Percentiles rank a stretch among this genome's conserved stretches.
Evolutionary conservation across 2,329 filamentous ascomycete species (phyloP).

Genomic region (Fusarium tricinctum): DNA sequence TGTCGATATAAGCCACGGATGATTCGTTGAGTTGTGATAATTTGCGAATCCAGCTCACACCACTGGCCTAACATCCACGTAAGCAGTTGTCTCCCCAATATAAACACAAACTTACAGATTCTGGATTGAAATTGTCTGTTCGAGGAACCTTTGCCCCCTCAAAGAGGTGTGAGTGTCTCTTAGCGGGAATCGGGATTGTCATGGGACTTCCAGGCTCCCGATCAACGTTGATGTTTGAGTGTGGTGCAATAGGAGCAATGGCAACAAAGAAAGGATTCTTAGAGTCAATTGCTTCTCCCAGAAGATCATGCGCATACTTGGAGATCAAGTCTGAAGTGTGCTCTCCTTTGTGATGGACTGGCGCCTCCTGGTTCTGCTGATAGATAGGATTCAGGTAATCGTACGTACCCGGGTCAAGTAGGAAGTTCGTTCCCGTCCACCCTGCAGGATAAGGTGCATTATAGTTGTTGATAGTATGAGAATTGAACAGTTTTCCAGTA

Average conservation of each 20-base stretch:
- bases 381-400: constrained; percentile 65
- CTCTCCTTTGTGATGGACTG: constrained; percentile 50
- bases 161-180: constrained; percentile 75
- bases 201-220: constrained; percentile 21
- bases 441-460: constrained; percentile 68
- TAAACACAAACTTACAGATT: constrained; percentile 57
- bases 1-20: constrained; percentile 62
- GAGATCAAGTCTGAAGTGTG: constrained; percentile 70
- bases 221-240: constrained; percentile 63
- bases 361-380: constrained; percentile 58
- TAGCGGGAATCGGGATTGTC: constrained; percentile 66
- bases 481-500: constrained; percentile 79
- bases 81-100: constrained; percentile 1
- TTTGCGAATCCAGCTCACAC: constrained; percentile 63
- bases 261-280: constrained; percentile 76
- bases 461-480: constrained; percentile 72
- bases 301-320: constrained; percentile 69
- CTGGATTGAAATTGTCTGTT: constrained; percentile 75
- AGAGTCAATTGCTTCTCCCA: constrained; percentile 70
- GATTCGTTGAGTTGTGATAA: constrained; percentile 59
- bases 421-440: constrained; percentile 64
- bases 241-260: constrained; percentile 76
- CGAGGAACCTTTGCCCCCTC: constrained; percentile 70
- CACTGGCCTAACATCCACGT: constrained; percentile 41
- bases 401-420: constrained; percentile 56